phyloP scores from a whole-genome alignment of 305 asterid species.

The Fraxinus floribunda region DNA sequence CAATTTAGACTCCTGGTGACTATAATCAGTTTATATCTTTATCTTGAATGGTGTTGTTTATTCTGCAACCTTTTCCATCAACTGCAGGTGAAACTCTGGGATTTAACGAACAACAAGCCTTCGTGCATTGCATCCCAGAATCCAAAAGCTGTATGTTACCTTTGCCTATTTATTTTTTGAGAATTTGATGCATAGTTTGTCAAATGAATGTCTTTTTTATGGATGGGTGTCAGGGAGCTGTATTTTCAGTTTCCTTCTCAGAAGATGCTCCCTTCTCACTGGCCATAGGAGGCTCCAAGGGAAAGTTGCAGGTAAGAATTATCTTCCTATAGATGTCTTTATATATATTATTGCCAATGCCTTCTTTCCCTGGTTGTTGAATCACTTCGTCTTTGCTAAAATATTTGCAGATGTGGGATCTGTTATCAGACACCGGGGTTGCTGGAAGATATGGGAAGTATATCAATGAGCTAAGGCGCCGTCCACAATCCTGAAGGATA shows the following conservation, averaged over 20 bases:
- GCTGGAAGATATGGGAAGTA: conserved; percentile 51
- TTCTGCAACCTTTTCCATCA: conserved; percentile 11
- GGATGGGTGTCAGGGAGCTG: conserved; percentile 69
- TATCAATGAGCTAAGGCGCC: conserved; percentile 14
- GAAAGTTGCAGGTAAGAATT: conserved; percentile 53
- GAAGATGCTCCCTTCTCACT: conserved; percentile 67
- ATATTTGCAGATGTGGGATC: conserved; percentile 65
- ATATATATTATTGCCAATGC: not conserved
- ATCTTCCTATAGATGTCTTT: not conserved
- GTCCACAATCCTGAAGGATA: not conserved
- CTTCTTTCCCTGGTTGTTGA: not conserved
- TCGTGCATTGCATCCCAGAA: conserved; percentile 69
- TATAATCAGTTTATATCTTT: not conserved
- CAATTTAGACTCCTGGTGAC: not conserved
- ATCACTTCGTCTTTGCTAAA: not conserved
- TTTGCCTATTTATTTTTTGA: not conserved
- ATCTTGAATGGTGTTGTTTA: not conserved
- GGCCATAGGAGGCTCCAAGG: conserved; percentile 89
- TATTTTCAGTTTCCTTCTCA: conserved; percentile 73
- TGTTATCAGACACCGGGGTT: conserved; percentile 53
- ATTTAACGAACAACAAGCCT: conserved; percentile 60
- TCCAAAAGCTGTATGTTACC: conserved; percentile 70
- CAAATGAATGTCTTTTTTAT: not conserved
- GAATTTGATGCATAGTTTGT: not conserved
- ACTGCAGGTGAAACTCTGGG: conserved; percentile 92